Conservation (phyloP, 2,329 filamentous ascomycete genomes). For the Arthrobotrys conoides region DNA sequence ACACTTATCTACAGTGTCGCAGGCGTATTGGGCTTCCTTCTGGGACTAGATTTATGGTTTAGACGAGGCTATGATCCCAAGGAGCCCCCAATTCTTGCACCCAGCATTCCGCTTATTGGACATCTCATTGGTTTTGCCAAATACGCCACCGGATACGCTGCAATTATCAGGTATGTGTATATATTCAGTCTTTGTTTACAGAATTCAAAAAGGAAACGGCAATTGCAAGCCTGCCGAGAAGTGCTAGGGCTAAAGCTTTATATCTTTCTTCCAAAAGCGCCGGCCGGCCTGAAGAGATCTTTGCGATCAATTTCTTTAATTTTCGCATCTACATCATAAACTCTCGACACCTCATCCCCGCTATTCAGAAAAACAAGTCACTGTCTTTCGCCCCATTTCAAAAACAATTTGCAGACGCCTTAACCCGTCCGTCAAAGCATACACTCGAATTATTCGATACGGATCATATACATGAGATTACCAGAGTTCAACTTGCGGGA, state of each 20-base stretch:
- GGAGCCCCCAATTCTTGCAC: constrained; percentile 11
- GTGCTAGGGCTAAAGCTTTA: not conserved
- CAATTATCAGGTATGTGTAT: constrained; percentile 11
- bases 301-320: constrained; percentile 64
- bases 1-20: constrained; percentile 22
- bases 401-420: constrained; percentile 57
- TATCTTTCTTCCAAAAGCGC: not conserved
- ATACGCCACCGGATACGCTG: constrained; percentile 21
- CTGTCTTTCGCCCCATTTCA: constrained; percentile 65
- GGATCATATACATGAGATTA: constrained; percentile 61
- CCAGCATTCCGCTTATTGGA: constrained; percentile 21
- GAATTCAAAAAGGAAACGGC: not conserved
- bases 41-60: constrained; percentile 22
- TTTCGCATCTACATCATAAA: constrained; percentile 65
- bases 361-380: constrained; percentile 63
- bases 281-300: constrained; percentile 63
- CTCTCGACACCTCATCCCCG: constrained; percentile 63
- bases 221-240: no score
- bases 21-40: constrained; percentile 10
- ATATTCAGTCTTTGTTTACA: not conserved
- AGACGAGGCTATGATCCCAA: constrained; percentile 12
- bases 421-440: constrained; percentile 49
- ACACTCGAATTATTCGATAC: constrained; percentile 41
- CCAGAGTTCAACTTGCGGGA: constrained; percentile 19
- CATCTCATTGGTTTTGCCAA: constrained; percentile 27